Percentiles rank a stretch among this genome's conserved stretches.
These are phyloP conservation scores for Giardia muris DNA, from an alignment of 208 protist species.

Conservation along the genomic window DNA sequence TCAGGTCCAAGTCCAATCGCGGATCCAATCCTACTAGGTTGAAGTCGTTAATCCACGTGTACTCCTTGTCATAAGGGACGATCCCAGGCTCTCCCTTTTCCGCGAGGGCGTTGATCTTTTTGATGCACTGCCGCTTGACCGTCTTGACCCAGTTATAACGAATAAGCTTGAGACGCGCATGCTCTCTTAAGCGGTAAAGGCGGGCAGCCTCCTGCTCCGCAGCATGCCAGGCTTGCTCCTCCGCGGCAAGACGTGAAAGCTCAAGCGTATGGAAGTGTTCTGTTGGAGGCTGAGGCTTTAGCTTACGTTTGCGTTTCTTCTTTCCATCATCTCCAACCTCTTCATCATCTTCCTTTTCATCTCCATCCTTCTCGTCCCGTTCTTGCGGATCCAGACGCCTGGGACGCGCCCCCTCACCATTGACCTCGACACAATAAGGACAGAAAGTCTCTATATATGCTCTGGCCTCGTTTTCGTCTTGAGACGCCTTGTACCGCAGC, in stretches of 20 bases:
- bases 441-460: not conserved
- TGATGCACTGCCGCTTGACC: slow-evolving; percentile 10
- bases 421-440: not conserved
- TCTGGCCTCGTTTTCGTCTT: not conserved
- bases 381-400: not conserved
- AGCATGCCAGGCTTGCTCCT: not conserved
- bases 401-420: not conserved
- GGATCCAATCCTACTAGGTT: slow-evolving; percentile 11
- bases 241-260: not conserved
- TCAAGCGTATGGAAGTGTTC: not conserved
- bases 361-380: not conserved
- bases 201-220: not conserved
- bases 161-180: not conserved
- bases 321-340: not conserved
- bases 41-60: slow-evolving; percentile 22
- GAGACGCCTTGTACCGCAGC: not conserved
- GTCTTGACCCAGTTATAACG: not conserved
- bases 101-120: not conserved
- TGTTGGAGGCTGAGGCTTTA: not conserved
- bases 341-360: not conserved
- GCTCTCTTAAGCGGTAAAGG: not conserved
- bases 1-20: not conserved
- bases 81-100: not conserved
- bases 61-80: not conserved
- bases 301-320: not conserved